A percentile compares a stretch with the other conserved stretches of the same genome.
These are phyloP conservation scores for Populus ilicifolia DNA, from an alignment of 345 rosid species.

Conservation along the genomic window DNA sequence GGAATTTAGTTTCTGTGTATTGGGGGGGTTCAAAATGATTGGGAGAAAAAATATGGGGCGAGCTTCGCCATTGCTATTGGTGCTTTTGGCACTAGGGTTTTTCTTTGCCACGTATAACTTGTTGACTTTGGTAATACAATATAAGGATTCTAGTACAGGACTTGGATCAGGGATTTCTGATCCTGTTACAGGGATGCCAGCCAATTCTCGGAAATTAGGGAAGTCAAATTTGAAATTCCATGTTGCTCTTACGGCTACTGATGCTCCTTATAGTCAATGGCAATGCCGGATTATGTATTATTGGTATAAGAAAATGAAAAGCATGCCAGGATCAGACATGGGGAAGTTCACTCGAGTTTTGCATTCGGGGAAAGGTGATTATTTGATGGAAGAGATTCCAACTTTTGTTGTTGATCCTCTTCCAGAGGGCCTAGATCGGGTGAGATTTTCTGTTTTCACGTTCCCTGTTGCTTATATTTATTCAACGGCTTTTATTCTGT, in stretches of 20 bases:
- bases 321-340: slow-evolving; percentile 82
- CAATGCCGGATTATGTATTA: slow-evolving; percentile 96
- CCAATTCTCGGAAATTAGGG: slow-evolving; percentile 37
- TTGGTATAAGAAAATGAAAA: slow-evolving; percentile 81
- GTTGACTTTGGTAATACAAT: slow-evolving; percentile 39
- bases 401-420: slow-evolving; percentile 89
- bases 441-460: slow-evolving; percentile 23
- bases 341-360: slow-evolving; percentile 89
- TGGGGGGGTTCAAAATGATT: slow-evolving; percentile 23
- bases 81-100: slow-evolving; percentile 59
- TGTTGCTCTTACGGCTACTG: slow-evolving; percentile 88
- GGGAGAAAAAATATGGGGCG: slow-evolving; percentile 50
- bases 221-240: slow-evolving; percentile 47
- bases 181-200: slow-evolving; percentile 72
- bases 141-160: slow-evolving; percentile 25
- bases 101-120: slow-evolving; percentile 78
- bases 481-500: background rate
- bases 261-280: slow-evolving; percentile 85
- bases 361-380: slow-evolving; percentile 84
- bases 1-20: background rate
- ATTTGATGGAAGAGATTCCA: slow-evolving; percentile 92
- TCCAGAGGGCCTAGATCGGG: slow-evolving; percentile 83
- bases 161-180: slow-evolving; percentile 42
- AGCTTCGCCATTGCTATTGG: slow-evolving; percentile 55
- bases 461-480: slow-evolving; percentile 1